Percentiles rank a stretch among this genome's conserved stretches.
These are phyloP conservation scores for Echites panduratus DNA, from an alignment of 257 asterid species.

Conservation along the genomic window DNA sequence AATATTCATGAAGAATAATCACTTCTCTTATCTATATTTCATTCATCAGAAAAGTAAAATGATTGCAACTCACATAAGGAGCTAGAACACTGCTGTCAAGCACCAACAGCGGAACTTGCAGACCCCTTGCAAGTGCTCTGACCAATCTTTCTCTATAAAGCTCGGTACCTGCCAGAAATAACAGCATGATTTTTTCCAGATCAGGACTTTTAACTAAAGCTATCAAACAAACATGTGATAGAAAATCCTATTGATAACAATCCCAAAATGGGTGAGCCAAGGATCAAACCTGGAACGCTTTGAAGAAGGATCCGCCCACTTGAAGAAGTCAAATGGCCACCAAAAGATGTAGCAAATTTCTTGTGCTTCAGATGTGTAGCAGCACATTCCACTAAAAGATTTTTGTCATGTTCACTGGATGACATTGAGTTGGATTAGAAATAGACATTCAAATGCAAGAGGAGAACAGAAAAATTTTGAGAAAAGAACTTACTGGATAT, in stretches of 20 bases:
- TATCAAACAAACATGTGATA: not conserved
- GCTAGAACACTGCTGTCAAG: slow-evolving; percentile 88
- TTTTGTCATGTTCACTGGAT: slow-evolving; percentile 67
- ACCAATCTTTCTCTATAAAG: slow-evolving; percentile 95
- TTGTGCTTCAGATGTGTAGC: slow-evolving; percentile 83
- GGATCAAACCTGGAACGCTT: slow-evolving; percentile 68
- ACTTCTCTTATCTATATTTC: not conserved
- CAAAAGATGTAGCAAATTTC: slow-evolving; percentile 56
- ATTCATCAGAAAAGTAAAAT: not conserved
- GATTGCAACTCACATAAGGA: slow-evolving; percentile 63
- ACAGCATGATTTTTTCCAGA: slow-evolving; percentile 21
- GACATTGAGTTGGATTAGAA: slow-evolving; percentile 24
- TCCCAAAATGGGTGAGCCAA: not conserved
- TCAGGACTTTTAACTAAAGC: slow-evolving; percentile 13
- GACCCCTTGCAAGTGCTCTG: slow-evolving; percentile 83
- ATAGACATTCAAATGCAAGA: slow-evolving; percentile 13
- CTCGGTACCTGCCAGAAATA: slow-evolving; percentile 62
- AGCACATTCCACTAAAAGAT: slow-evolving; percentile 79
- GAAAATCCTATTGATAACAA: not conserved
- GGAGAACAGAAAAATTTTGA: slow-evolving; percentile 8
- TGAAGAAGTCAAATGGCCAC: slow-evolving; percentile 71
- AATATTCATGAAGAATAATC: not conserved
- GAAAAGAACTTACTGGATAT: slow-evolving; percentile 52
- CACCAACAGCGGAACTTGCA: slow-evolving; percentile 79
- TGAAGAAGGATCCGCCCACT: slow-evolving; percentile 88